Percentiles rank a stretch among this genome's conserved stretches.
Evolutionary conservation across 176 grass and related monocot species (phyloP).

Genomic region (Musa itinerans): DNA sequence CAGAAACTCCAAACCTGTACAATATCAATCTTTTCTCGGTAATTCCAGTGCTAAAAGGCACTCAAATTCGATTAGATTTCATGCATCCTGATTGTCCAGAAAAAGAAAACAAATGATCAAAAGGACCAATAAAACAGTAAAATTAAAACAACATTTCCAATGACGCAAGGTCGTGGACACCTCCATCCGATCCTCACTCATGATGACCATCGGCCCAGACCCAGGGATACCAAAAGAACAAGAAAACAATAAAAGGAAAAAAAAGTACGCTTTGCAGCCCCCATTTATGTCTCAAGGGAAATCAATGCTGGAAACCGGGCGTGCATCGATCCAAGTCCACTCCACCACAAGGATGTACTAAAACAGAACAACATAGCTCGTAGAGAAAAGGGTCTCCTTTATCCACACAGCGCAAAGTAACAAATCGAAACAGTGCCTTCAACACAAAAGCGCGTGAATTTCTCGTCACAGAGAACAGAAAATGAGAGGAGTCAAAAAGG

Average conservation of each 20-base stretch:
- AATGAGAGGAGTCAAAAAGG: background rate
- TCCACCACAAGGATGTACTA: too few relatives aligned
- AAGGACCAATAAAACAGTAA: background rate
- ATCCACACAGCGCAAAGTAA: background rate
- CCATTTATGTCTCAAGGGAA: too few relatives aligned
- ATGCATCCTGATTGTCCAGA: background rate
- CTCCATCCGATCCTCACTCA: too few relatives aligned
- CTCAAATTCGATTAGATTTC: background rate
- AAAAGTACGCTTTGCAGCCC: too few relatives aligned
- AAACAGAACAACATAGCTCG: background rate
- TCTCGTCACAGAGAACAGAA: background rate
- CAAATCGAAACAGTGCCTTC: background rate
- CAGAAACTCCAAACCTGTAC: background rate
- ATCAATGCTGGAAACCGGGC: too few relatives aligned
- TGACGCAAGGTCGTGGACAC: background rate
- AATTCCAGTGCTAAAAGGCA: background rate
- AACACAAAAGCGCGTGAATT: background rate
- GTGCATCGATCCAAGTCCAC: too few relatives aligned
- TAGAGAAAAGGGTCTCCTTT: background rate
- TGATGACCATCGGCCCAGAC: too few relatives aligned
- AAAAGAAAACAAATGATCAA: background rate
- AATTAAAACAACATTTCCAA: background rate
- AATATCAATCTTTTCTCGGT: background rate
- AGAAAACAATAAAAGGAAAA: too few relatives aligned
- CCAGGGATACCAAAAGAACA: too few relatives aligned